Base-by-base conservation (phyloP, 1,284 basidiomycete species). In the Wolfiporia cocos region DNA sequence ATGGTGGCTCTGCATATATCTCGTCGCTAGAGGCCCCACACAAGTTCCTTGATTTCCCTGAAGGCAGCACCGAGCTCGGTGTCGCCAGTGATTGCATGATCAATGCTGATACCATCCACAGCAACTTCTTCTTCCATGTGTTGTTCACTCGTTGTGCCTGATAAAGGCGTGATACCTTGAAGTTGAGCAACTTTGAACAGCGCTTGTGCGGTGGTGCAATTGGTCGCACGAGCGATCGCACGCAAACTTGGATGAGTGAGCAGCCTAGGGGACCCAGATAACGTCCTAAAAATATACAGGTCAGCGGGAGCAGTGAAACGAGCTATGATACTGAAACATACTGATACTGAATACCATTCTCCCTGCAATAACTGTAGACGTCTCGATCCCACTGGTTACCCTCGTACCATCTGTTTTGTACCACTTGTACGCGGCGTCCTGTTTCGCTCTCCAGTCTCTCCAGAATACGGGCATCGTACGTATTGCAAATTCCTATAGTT, bases 201-300 rank as follows among this genome's bases (percentile, higher is more conserved):
- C 0, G 71, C 69, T 54, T 89, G 85, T 34, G 78, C 73, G 2
- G 76, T 68, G 0, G 86, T 86, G 37, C 78, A 69, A 1, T 62
- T 59, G 22, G 73, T 62, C 23, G 61, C 62, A 14, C 65, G 47
- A 0, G 80, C 74, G 14, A 88, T 62, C 3, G 61, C 46, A 3
- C 61, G 48, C 3, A 85, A 54, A 1, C 67, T 57, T 0, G 74
- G 69, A 52, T 79, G 69, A 1, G 60, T 46, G 2, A 88, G 65
- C 6, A 90, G 66, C 2, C 58, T 66, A 2, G 85, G 83, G 1
- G 84, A 86, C 9, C 87, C 87, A 0, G 85, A 78, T 15, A 92
- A 64, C 15, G 89, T 91, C 89, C 89, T 91, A 62, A 92, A 92
- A 9, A n/a, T n/a, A n/a, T n/a, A n/a, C n/a, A n/a, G n/a, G n/a